phyloP scores from a whole-genome alignment of 345 rosid species.

The Murraya paniculata region DNA sequence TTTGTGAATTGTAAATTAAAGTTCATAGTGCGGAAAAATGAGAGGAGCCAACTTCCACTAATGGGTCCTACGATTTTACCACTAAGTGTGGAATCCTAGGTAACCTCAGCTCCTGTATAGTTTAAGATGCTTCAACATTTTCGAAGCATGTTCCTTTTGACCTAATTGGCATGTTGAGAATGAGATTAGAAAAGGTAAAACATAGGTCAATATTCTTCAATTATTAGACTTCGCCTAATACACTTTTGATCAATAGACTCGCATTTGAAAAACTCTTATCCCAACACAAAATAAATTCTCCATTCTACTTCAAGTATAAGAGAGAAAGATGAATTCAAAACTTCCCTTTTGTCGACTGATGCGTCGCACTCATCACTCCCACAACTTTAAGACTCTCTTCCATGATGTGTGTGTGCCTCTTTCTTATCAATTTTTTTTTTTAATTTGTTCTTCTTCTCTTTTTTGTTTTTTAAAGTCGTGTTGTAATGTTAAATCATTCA shows the following conservation, averaged over 20 bases:
- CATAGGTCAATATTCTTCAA: slow-evolving; percentile 34
- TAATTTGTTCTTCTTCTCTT: too few relatives aligned
- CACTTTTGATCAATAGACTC: neutral
- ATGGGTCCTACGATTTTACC: slow-evolving; percentile 34
- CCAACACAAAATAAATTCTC: neutral
- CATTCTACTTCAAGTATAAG: neutral
- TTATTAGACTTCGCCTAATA: neutral
- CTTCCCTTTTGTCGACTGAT: slow-evolving; percentile 49
- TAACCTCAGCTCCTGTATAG: slow-evolving; percentile 12
- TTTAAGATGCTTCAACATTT: slow-evolving; percentile 10
- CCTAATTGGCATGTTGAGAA: slow-evolving; percentile 24
- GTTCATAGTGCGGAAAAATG: neutral
- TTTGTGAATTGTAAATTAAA: neutral
- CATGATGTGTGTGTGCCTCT: slow-evolving; percentile 5
- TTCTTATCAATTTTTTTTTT: neutral
- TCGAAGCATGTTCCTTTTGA: slow-evolving; percentile 23
- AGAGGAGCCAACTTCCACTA: slow-evolving; percentile 20
- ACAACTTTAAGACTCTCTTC: slow-evolving; percentile 26
- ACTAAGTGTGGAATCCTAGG: slow-evolving; percentile 50
- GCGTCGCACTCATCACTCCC: slow-evolving; percentile 63
- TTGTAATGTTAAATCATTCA: neutral
- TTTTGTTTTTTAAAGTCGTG: neutral
- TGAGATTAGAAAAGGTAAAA: slow-evolving; percentile 21
- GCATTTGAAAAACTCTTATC: neutral
- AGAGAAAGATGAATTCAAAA: neutral